These are phyloP conservation scores for Prosopis cineraria DNA, from an alignment of 306 rosid species.

Conservation along the genomic window DNA sequence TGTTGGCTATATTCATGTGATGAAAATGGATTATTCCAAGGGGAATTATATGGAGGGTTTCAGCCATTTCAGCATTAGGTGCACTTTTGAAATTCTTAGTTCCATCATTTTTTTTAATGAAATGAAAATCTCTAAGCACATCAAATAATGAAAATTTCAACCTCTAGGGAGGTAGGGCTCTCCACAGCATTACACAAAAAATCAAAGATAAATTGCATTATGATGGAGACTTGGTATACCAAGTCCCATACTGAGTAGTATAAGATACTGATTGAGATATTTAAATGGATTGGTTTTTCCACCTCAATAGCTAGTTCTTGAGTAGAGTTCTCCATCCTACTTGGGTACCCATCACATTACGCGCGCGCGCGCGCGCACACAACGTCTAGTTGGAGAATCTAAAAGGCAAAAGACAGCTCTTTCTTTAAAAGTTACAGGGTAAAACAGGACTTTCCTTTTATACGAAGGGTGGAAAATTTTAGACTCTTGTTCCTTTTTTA, in stretches of 20 bases:
- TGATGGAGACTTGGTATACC: too few species aligned
- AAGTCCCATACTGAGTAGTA: too few species aligned
- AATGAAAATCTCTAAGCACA: background rate
- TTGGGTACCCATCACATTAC: too few species aligned
- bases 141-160: background rate
- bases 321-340: too few species aligned
- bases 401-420: background rate
- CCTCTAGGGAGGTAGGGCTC: background rate
- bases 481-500: background rate
- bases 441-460: background rate
- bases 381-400: background rate
- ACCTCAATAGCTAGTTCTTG: too few species aligned
- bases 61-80: background rate
- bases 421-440: background rate
- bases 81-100: background rate
- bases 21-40: background rate
- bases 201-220: background rate
- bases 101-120: background rate
- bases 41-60: background rate
- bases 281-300: too few species aligned
- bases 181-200: background rate
- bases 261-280: too few species aligned
- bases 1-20: background rate
- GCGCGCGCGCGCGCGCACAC: too few species aligned
- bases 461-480: background rate